These are phyloP conservation scores for Eucalyptus regnans DNA, from an alignment of 345 rosid species.

Conservation along the genomic window DNA sequence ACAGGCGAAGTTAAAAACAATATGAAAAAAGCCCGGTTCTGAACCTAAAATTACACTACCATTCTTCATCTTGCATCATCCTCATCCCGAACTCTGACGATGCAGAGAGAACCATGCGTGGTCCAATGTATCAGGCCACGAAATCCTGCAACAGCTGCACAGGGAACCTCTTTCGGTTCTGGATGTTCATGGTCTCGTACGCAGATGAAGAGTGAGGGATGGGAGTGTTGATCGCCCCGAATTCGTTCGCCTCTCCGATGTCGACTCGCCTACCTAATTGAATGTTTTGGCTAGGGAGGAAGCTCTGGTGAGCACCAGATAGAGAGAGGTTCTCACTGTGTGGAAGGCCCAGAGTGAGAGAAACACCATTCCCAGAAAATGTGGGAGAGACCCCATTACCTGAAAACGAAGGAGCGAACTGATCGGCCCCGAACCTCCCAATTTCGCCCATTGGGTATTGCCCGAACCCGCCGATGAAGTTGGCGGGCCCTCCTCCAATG, in stretches of 20 bases:
- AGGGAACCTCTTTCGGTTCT: conserved; percentile 78
- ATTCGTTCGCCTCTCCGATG: conserved; percentile 55
- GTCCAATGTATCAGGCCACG: conserved; percentile 39
- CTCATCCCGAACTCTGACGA: background rate
- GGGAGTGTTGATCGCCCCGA: conserved; percentile 32
- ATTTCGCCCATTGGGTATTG: conserved; percentile 86
- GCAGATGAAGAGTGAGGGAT: conserved; percentile 54
- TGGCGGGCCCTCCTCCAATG: conserved; percentile 53
- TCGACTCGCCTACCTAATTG: conserved; percentile 76
- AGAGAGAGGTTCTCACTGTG: conserved; percentile 78
- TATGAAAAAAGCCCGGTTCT: background rate
- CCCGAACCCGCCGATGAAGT: conserved; percentile 75
- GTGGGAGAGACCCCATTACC: conserved; percentile 88
- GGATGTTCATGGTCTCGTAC: conserved; percentile 65
- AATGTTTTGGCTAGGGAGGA: conserved; percentile 68
- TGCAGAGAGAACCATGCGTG: background rate
- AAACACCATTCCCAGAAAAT: conserved; percentile 73
- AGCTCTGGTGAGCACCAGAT: conserved; percentile 58
- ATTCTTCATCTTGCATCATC: background rate
- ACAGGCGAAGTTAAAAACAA: conserved; percentile 1
- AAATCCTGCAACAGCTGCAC: conserved; percentile 88
- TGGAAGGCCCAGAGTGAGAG: conserved; percentile 87
- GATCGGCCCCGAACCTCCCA: conserved; percentile 70
- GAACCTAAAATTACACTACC: background rate
- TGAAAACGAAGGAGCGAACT: conserved; percentile 56